Conservation (phyloP, 2,329 filamentous ascomycete genomes). For the Penicillium janthinellum region DNA sequence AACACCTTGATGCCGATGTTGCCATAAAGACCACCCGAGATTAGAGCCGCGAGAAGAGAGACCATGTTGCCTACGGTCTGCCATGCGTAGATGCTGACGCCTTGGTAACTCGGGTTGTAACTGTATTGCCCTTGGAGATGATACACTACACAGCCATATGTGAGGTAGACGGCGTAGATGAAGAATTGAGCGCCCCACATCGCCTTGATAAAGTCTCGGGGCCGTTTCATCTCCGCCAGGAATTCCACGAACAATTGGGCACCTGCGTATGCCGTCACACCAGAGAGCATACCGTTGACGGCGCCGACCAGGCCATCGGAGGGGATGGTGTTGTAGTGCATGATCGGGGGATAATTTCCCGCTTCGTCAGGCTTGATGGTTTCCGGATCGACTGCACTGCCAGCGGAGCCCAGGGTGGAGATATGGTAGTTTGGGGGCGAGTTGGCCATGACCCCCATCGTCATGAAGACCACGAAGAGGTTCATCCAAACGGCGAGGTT, state of each 20-base stretch:
- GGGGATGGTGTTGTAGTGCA: slow-evolving; percentile 47
- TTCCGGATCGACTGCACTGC: slow-evolving; percentile 24
- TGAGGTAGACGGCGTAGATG: slow-evolving; percentile 52
- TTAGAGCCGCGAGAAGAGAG: slow-evolving; percentile 34
- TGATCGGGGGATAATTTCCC: slow-evolving; percentile 35
- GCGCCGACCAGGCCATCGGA: slow-evolving; percentile 48
- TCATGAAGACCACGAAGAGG: slow-evolving; percentile 57
- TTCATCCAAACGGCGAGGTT: slow-evolving; percentile 61
- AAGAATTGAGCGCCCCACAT: slow-evolving; percentile 50
- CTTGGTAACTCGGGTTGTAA: slow-evolving; percentile 31
- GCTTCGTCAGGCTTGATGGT: slow-evolving; percentile 31
- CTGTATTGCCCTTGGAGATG: slow-evolving; percentile 52
- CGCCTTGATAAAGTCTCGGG: slow-evolving; percentile 53
- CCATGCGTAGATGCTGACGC: slow-evolving; percentile 36
- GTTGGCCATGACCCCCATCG: slow-evolving; percentile 56
- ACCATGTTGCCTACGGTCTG: slow-evolving; percentile 37
- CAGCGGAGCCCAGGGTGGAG: slow-evolving; percentile 30
- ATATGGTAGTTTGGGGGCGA: slow-evolving; percentile 53
- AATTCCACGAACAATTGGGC: slow-evolving; percentile 61
- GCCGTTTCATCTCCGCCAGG: slow-evolving; percentile 56
- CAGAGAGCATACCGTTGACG: slow-evolving; percentile 56
- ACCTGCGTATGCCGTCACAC: slow-evolving; percentile 62
- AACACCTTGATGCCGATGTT: slow-evolving; percentile 48
- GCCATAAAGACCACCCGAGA: slow-evolving; percentile 43
- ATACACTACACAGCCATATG: slow-evolving; percentile 53